phyloP scores from a whole-genome alignment of 164 flowering plant species.

The Akebia trifoliata region DNA sequence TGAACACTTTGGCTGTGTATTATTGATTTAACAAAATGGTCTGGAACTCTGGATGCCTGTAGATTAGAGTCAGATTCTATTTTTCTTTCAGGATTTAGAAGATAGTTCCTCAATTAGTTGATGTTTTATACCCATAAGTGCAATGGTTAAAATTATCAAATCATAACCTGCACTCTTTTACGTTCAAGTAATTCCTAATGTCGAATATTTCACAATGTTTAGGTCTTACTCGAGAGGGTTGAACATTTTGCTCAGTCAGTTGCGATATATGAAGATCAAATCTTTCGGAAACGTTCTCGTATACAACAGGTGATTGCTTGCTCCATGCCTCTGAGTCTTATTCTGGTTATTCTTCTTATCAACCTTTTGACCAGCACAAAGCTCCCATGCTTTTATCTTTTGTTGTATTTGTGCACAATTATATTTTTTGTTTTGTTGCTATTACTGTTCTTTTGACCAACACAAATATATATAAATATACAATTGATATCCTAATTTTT shows the following conservation, averaged over 20 bases:
- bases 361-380: not conserved
- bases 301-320: conserved; percentile 64
- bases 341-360: conserved; percentile 3
- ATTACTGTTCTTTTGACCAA: too few relatives aligned
- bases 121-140: not conserved
- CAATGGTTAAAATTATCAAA: not conserved
- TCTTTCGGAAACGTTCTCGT: conserved; percentile 90
- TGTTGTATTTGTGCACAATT: too few relatives aligned
- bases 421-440: not conserved
- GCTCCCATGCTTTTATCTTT: too few relatives aligned
- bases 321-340: not conserved
- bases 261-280: conserved; percentile 76
- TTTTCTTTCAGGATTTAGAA: not conserved
- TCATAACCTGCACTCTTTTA: not conserved
- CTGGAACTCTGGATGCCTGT: too few relatives aligned
- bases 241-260: conserved; percentile 81
- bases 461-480: too few relatives aligned
- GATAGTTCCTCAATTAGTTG: not conserved
- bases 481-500: too few relatives aligned
- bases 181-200: conserved; percentile 3
- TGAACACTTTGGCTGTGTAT: too few relatives aligned
- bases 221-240: conserved; percentile 86
- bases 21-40: too few relatives aligned
- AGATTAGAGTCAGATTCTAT: not conserved
- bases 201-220: conserved; percentile 11